Base-by-base conservation (phyloP, 352 stramenopile genomes). In the Aphanomyces invadans region DNA sequence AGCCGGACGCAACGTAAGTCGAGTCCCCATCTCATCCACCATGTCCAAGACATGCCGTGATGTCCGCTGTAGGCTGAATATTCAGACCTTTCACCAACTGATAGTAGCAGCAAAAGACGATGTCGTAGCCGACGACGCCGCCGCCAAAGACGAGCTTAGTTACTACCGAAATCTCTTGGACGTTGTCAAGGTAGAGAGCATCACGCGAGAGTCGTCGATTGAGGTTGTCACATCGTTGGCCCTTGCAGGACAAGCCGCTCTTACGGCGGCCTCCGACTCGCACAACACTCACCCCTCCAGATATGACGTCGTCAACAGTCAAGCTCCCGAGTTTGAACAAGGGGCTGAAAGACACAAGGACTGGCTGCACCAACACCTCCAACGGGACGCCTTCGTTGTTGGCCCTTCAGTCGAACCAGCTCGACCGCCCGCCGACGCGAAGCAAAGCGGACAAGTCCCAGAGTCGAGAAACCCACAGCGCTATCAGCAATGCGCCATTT, bases 121-220 rank as follows among this genome's bases (percentile, higher is more conserved):
- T 33, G 38, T 67, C 11, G 42, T 59, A 33, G n/a, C 21, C 15
- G 38, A 42, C 23, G 46, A 55, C 48, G 42, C 60, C 31, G 60
- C 49, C 3, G 42, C 60, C 4, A 67, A 67, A 21, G 48, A 67
- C 49, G 60, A 67, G 32, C 60, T 67, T 26, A 21, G 42, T 31
- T 67, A 49, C 33, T 67, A 67, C 49, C 45, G 60, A 10, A 57
- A 46, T 26, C 23, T 67, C 60, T 33, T 67, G 12, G 60, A 67
- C n/a, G 33, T 66, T n/a, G 23, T 19, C 26, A 55, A 59, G 25
- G n/a, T 31, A 26, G 10, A 56, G 3, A 12, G 19, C 15, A 21
- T 45, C 11, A 25, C 26, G 15, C 3, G 19, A 45, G 26, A 55
- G 4, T 62, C 17, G 17, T n/a, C n/a, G n/a, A n/a, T n/a, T n/a